Evolutionary conservation across 495 filamentous ascomycete genomes (phyloP).

Genomic region (Aspergillus coremiiformis): DNA sequence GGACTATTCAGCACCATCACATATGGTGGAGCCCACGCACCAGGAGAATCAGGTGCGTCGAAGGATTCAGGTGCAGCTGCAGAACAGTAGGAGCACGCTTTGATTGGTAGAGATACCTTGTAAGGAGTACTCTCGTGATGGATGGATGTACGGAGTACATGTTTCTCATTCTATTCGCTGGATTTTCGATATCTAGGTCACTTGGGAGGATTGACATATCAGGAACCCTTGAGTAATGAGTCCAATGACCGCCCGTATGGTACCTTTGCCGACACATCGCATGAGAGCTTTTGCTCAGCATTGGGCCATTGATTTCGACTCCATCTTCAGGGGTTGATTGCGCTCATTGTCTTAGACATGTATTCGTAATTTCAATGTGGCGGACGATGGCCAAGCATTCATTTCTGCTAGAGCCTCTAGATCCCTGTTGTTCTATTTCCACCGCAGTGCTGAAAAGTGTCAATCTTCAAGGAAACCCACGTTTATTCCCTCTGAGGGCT

Average conservation of each 20-base stretch:
- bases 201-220: not conserved
- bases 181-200: not conserved
- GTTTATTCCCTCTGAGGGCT: not conserved
- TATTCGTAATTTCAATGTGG: constrained; percentile 7
- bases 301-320: not conserved
- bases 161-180: too few species aligned
- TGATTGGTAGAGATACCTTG: too few species aligned
- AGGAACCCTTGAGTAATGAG: not conserved
- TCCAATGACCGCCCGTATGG: too few species aligned
- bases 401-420: not conserved
- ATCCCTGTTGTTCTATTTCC: not conserved
- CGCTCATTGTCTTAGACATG: not conserved
- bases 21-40: not conserved
- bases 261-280: not conserved
- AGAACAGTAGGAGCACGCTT: not conserved
- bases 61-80: not conserved
- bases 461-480: not conserved
- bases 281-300: not conserved
- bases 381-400: not conserved
- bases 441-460: not conserved
- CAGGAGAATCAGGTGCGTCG: not conserved
- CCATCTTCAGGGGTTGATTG: not conserved
- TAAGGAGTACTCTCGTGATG: too few species aligned
- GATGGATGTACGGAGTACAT: too few species aligned
- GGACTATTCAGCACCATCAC: not conserved